phyloP scores from a whole-genome alignment of 257 asterid species.

The Sherardia arvensis region DNA sequence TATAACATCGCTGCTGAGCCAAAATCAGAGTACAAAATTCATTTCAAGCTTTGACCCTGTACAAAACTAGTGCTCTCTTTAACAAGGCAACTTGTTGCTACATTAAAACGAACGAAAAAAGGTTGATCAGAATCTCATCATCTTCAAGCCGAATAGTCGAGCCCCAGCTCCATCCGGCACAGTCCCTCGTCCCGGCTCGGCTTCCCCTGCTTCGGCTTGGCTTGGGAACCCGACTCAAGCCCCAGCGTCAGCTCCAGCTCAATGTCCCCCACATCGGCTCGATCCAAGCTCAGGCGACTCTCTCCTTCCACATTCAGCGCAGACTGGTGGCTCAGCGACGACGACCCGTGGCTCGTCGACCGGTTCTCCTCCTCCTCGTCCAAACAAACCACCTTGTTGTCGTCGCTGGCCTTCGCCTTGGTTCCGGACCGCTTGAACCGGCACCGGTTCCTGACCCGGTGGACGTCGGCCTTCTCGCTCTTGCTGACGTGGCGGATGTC shows the following conservation, averaged over 20 bases:
- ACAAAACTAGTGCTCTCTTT: constrained; percentile 2
- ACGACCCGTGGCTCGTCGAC: constrained; percentile 55
- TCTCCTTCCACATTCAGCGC: constrained; percentile 20
- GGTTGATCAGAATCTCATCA: background rate
- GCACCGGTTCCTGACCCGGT: constrained; percentile 49
- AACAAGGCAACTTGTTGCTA: background rate
- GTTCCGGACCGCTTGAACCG: constrained; percentile 46
- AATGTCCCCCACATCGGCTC: constrained; percentile 29
- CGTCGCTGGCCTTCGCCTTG: constrained; percentile 20
- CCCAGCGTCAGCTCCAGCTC: constrained; percentile 66
- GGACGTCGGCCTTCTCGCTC: constrained; percentile 29
- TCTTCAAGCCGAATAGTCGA: constrained; percentile 24
- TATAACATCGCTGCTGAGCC: background rate
- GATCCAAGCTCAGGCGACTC: constrained; percentile 29
- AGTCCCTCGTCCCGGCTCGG: constrained; percentile 16
- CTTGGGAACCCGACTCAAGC: constrained; percentile 24
- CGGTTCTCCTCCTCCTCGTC: constrained; percentile 34
- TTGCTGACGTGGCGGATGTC: constrained; percentile 62
- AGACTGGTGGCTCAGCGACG: constrained; percentile 70
- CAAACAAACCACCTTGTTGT: constrained; percentile 5
- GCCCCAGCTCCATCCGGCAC: constrained; percentile 47
- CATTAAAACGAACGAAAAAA: background rate
- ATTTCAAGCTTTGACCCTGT: background rate
- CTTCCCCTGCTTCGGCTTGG: constrained; percentile 16
- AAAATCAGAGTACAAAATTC: background rate